Evolutionary conservation across 1,284 basidiomycete species (phyloP), one percentile per base, ranked within the genome.

Genomic region (Anthracocystis walkeri): DNA sequence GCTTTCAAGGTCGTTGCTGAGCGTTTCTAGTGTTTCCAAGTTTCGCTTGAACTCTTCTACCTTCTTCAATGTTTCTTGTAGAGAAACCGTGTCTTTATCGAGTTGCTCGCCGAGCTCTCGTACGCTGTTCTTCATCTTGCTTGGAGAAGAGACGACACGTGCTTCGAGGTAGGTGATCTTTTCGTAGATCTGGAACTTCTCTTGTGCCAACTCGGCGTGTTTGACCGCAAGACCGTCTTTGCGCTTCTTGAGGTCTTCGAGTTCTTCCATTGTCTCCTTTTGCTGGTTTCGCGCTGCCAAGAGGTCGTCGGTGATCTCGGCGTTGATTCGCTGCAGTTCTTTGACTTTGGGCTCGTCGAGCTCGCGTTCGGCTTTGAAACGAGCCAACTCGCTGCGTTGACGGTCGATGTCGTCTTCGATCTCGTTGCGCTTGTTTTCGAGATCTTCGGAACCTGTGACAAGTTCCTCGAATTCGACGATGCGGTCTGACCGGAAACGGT

Each of bases 241-340:
- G 33, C 77, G 73, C 52, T 61, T 60, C 58, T 80, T 77, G 58
- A 78, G 73, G 7, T 72, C 68, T 16, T 80, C 78, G 29, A 75
- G 62, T 60, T 78, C 73, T 25, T 72, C 67, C 46, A 79, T 75
- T 44, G 75, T 67, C 33, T 68, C 60, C 59, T 69, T 68, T 38
- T 79, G 81, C 63, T 78, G 69, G 53, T 77, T 77, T 4, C 73
- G 33, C 16, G 73, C 73, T 38, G 65, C 62, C 16, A 81, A 50
- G 27, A 95, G 88, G 76, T 90, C 90, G 45, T 95, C 88, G 69
- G 95, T 93, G 86, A 91, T 92, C 74, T 90, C 90, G 10, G 93
- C 91, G 75, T 92, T 94, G 82, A 92, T 91, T 66, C 91, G 86
- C 60, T 90, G 88, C 51, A 94, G 85, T 42, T 88, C 86, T 59